Evolutionary conservation across 179 eudicot species (phyloP), one percentile per base, ranked within the genome.

Genomic region (Corrigiola litoralis): DNA sequence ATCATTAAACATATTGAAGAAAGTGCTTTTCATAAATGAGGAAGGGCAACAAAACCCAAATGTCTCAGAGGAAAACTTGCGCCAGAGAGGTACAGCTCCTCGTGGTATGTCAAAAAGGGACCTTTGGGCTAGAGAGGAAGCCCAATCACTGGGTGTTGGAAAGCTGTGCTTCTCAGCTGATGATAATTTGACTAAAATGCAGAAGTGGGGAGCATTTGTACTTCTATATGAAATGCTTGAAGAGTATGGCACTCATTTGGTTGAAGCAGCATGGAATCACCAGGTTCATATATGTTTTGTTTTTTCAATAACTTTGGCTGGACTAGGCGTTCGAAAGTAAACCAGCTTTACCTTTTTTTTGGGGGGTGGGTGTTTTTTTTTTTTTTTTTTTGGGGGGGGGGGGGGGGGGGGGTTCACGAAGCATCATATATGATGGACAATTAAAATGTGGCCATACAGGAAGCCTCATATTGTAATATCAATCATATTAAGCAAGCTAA

Each of bases 231-330:
- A 95, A 80, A 95, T 95, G 97, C 99, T 95, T 62, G 99, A 95
- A 79, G 99, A 95, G 77, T 95, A 83, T 83, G 99, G 99, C 64
- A 88, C 96, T 67, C 99, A 95, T 79, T 85, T 95, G 82, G 97
- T 95, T 76, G 97, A 91, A 82, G 99, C 99, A 53, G 99, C 99
- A 62, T 95, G 99, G 99, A 82, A 72, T 77, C 95, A 88, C 79
- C 97, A 95, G 97, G 99, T 91, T 67, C 61, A 67, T 65, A 49
- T 32, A 58, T 42, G 13, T 60, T 34, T 41, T 32, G 52, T 20
- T 57, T 36, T 37, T 20, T 21, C n/a, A 5, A 40, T 51, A 2
- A 51, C 37, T 2, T 16, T 70, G 52, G 54, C 3, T 50, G 5
- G 50, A 48, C 46, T 51, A 61, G 56, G 58, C 31, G n/a, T n/a